phyloP scores from a whole-genome alignment of 164 flowering plant species.

The Echeveria elegans region DNA sequence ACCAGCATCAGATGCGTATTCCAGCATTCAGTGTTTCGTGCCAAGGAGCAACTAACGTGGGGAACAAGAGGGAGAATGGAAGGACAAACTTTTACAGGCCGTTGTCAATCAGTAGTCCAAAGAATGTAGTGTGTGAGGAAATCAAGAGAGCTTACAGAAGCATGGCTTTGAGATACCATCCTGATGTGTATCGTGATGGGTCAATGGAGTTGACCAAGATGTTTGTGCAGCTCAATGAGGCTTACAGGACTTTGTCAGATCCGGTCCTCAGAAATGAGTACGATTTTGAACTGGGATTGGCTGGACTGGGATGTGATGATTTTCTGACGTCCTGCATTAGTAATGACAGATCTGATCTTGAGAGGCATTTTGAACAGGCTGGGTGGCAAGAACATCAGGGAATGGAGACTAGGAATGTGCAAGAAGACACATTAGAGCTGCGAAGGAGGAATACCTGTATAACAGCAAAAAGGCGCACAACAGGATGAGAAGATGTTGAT shows the following conservation, averaged over 20 bases:
- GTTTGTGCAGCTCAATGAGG: conserved; percentile 16
- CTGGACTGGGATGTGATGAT: conserved; percentile 8
- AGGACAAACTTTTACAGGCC: conserved; percentile 12
- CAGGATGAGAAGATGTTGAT: conserved; percentile 5
- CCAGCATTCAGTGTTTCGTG: conserved; percentile 6
- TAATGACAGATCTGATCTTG: not conserved
- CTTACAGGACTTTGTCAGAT: conserved; percentile 18
- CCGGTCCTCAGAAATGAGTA: conserved; percentile 13
- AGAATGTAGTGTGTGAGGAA: conserved; percentile 3
- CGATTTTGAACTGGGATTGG: conserved; percentile 15
- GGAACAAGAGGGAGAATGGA: not conserved
- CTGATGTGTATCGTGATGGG: conserved; percentile 15
- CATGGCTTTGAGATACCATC: conserved; percentile 18
- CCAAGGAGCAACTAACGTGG: not conserved
- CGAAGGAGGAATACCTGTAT: not conserved
- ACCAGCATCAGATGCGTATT: not conserved
- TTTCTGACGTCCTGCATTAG: not conserved
- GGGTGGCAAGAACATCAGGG: not conserved
- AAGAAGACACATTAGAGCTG: not conserved
- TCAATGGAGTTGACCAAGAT: conserved; percentile 14
- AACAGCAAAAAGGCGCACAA: conserved; percentile 1
- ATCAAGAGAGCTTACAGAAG: conserved; percentile 20
- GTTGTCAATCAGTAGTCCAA: conserved; percentile 13
- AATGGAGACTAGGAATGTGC: not conserved
- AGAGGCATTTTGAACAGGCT: conserved; percentile 2